A percentile compares a stretch with the other conserved stretches of the same genome.
These are phyloP conservation scores for Pythium aquatile DNA, from an alignment of 352 stramenopile species.

Conservation along the genomic window DNA sequence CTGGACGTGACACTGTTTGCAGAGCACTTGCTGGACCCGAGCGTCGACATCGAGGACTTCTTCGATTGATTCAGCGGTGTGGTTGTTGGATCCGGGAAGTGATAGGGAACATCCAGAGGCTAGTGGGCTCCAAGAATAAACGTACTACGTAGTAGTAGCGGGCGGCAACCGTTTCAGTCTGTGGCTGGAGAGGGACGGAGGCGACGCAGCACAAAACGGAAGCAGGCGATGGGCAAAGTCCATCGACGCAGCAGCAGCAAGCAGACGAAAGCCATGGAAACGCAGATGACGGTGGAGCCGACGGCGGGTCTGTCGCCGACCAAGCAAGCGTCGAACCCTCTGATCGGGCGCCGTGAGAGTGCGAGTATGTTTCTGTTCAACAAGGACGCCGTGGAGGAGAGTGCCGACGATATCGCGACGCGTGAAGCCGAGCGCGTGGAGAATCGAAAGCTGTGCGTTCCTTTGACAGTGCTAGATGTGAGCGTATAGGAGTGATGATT, in stretches of 20 bases:
- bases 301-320: slow-evolving; percentile 7
- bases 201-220: neutral
- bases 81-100: too few species aligned
- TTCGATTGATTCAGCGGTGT: slow-evolving; percentile 29
- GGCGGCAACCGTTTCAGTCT: neutral
- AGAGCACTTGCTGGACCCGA: slow-evolving; percentile 30
- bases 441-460: slow-evolving; percentile 47
- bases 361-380: slow-evolving; percentile 57
- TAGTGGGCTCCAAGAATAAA: neutral
- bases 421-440: slow-evolving; percentile 37
- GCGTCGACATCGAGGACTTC: slow-evolving; percentile 41
- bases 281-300: slow-evolving; percentile 2
- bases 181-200: neutral
- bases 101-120: neutral
- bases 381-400: slow-evolving; percentile 31
- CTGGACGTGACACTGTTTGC: slow-evolving; percentile 28
- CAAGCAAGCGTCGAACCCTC: slow-evolving; percentile 1
- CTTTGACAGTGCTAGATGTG: neutral
- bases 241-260: slow-evolving; percentile 1
- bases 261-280: slow-evolving; percentile 3
- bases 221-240: slow-evolving; percentile 6
- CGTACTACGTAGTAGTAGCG: neutral
- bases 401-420: slow-evolving; percentile 33
- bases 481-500: neutral
- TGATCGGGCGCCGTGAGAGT: slow-evolving; percentile 40